These are phyloP conservation scores for Hypoxylon sp. DNA, from an alignment of 2,329 filamentous ascomycete species.

Conservation along the genomic window DNA sequence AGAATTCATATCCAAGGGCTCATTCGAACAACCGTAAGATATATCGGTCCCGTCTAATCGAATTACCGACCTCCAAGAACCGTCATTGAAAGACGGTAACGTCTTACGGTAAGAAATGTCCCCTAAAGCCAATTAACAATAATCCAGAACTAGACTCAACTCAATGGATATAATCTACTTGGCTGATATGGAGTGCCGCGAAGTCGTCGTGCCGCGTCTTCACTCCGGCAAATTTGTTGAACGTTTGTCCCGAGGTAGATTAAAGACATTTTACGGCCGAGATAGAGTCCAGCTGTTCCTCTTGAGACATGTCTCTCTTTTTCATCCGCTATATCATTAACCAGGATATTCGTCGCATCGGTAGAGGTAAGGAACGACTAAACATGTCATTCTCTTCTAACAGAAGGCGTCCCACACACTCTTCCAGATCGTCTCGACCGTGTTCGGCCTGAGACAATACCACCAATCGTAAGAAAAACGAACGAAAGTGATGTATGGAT, in stretches of 20 bases:
- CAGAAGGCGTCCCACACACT: conserved; percentile 11
- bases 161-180: conserved; percentile 58
- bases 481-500: conserved; percentile 10
- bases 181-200: conserved; percentile 60
- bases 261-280: conserved; percentile 59
- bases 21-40: conserved; percentile 40
- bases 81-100: neutral
- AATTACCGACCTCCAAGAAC: neutral
- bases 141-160: conserved; percentile 20
- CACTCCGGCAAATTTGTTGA: conserved; percentile 54
- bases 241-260: conserved; percentile 50
- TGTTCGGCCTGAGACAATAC: conserved; percentile 13
- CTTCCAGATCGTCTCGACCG: conserved; percentile 16
- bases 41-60: conserved; percentile 40
- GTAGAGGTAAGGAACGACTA: neutral
- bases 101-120: conserved; percentile 29
- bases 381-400: conserved; percentile 27
- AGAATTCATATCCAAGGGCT: conserved; percentile 30
- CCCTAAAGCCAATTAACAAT: conserved; percentile 17
- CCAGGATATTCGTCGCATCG: neutral
- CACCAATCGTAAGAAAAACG: conserved; percentile 12
- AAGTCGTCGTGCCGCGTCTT: conserved; percentile 63
- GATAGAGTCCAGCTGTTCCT: conserved; percentile 56
- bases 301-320: conserved; percentile 30
- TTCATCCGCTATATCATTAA: conserved; percentile 1